A percentile compares a stretch with the other conserved stretches of the same genome.
phyloP scores from a whole-genome alignment of 768 basidiomycete species.

The Tulasnella calospora region DNA sequence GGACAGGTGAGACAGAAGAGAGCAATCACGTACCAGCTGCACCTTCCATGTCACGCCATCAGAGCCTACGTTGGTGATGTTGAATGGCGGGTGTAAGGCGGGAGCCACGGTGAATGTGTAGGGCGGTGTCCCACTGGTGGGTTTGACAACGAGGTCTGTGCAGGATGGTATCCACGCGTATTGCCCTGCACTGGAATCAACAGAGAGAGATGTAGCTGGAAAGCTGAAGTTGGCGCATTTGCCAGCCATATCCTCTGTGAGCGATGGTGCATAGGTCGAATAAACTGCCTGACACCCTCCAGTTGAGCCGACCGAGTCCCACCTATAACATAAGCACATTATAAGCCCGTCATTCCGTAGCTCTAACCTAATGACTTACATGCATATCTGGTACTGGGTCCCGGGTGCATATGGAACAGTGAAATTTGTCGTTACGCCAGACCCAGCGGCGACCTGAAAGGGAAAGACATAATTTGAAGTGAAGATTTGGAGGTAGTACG shows the following conservation, averaged over 20 bases:
- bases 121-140: conserved; percentile 16
- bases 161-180: conserved; percentile 7
- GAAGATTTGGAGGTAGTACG: conserved; percentile 18
- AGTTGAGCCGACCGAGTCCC: conserved; percentile 13
- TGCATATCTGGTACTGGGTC: conserved; percentile 25
- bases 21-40: neutral
- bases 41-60: conserved; percentile 3
- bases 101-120: conserved; percentile 18
- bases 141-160: conserved; percentile 1
- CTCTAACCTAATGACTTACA: neutral
- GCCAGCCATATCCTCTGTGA: neutral
- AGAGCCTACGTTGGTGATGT: conserved; percentile 7
- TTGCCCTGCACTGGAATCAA: neutral
- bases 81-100: conserved; percentile 20
- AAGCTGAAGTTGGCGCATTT: conserved; percentile 14
- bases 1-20: neutral
- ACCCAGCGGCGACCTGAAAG: conserved; percentile 6
- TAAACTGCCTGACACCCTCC: conserved; percentile 24
- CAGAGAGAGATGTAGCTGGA: conserved; percentile 6
- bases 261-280: conserved; percentile 9
- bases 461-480: conserved; percentile 20
- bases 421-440: conserved; percentile 14
- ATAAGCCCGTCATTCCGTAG: neutral
- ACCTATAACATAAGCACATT: neutral
- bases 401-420: conserved; percentile 21